Evolutionary conservation across 768 basidiomycete genomes (phyloP).

Genomic region (Amanita jacksonii): DNA sequence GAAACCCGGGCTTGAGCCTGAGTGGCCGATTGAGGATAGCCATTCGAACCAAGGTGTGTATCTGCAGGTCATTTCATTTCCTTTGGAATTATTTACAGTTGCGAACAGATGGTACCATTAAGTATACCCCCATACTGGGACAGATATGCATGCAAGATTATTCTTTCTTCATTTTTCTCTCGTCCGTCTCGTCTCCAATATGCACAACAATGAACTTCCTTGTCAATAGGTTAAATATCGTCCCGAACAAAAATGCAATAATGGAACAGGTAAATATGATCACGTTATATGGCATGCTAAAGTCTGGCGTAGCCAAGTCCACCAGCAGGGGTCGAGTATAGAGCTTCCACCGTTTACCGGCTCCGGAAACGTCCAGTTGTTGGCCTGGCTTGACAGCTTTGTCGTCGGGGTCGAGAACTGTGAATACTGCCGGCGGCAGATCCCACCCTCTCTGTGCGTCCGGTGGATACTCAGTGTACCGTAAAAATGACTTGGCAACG

Average conservation of each 20-base stretch:
- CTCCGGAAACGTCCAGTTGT: constrained; percentile 1
- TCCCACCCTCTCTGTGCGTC: constrained; percentile 96
- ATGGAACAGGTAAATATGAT: constrained; percentile 93
- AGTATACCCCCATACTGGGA: no score
- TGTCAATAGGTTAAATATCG: constrained; percentile 80
- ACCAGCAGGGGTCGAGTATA: constrained; percentile 80
- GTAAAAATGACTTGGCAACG: constrained; percentile 61
- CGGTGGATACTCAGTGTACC: constrained; percentile 93
- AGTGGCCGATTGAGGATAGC: no score
- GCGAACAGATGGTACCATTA: no score
- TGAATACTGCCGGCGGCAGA: constrained; percentile 75
- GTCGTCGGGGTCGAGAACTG: constrained; percentile 23
- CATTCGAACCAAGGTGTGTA: no score
- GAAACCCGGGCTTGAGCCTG: no score
- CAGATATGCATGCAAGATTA: not conserved
- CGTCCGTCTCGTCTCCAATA: constrained; percentile 11
- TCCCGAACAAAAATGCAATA: constrained; percentile 89
- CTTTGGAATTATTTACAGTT: no score
- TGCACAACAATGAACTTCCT: constrained; percentile 62
- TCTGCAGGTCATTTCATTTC: no score
- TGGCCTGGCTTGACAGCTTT: constrained; percentile 12
- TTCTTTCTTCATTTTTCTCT: not conserved
- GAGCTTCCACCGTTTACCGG: constrained; percentile 28
- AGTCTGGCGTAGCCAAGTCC: constrained; percentile 96
- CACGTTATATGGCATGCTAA: constrained; percentile 99